A percentile compares a stretch with the other conserved stretches of the same genome.
These are phyloP conservation scores for Ustilago vetiveriae DNA, from an alignment of 1,284 basidiomycete species.

Conservation along the genomic window DNA sequence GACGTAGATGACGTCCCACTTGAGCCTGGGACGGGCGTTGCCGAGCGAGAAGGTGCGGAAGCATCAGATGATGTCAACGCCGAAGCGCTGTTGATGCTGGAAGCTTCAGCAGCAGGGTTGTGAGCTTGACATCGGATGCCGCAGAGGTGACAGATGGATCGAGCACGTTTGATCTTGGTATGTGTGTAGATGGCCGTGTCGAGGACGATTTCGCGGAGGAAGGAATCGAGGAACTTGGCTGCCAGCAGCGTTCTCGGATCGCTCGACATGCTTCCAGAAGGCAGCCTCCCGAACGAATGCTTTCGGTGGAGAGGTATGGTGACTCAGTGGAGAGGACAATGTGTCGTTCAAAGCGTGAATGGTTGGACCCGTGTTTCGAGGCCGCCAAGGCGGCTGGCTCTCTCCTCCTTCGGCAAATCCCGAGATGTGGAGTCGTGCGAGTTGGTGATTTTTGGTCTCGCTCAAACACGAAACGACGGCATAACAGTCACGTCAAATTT, in stretches of 20 bases:
- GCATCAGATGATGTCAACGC: background rate
- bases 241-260: slow-evolving; percentile 51
- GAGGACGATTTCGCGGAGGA: slow-evolving; percentile 56
- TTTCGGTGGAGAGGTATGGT: too few relatives aligned
- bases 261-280: slow-evolving; percentile 19
- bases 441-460: background rate
- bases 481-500: too few relatives aligned
- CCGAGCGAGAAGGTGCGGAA: slow-evolving; percentile 12
- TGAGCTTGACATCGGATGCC: slow-evolving; percentile 40
- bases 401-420: too few relatives aligned
- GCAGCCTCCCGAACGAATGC: too few relatives aligned
- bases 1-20: slow-evolving; percentile 4
- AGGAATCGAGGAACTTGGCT: slow-evolving; percentile 50
- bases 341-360: background rate
- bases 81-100: background rate
- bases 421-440: slow-evolving; percentile 43
- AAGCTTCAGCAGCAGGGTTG: slow-evolving; percentile 25
- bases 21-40: slow-evolving; percentile 20
- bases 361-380: slow-evolving; percentile 12
- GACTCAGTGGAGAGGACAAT: too few relatives aligned
- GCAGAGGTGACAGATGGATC: slow-evolving; percentile 46
- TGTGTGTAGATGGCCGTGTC: slow-evolving; percentile 56
- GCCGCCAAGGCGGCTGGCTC: too few relatives aligned
- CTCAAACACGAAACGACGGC: too few relatives aligned
- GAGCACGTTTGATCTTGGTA: slow-evolving; percentile 35